These are phyloP conservation scores for Dioscorea dumetorum DNA, from an alignment of 106 monocot species.

Conservation along the genomic window DNA sequence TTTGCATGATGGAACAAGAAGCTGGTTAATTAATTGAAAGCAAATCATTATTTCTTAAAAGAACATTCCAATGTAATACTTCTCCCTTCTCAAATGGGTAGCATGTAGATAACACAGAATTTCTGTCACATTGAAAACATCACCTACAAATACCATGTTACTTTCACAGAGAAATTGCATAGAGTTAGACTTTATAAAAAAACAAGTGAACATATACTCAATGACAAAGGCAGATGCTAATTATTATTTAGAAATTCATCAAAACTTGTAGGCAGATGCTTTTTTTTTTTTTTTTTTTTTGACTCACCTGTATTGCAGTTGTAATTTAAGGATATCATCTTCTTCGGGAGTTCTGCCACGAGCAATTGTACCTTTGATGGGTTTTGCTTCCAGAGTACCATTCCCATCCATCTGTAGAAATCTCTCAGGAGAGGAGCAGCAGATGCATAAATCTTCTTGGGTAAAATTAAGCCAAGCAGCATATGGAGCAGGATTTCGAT, in stretches of 20 bases:
- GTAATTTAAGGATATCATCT: slow-evolving; percentile 58
- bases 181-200: no score
- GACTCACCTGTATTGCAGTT: slow-evolving; percentile 71
- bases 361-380: slow-evolving; percentile 93
- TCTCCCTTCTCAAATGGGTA: no score
- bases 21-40: no score
- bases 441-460: slow-evolving; percentile 60
- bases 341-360: slow-evolving; percentile 76
- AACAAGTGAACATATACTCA: no score
- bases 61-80: no score
- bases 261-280: background rate
- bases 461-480: slow-evolving; percentile 92
- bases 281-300: background rate
- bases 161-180: no score
- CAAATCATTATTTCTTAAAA: no score
- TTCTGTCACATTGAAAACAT: no score
- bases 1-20: no score
- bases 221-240: background rate
- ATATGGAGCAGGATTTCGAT: slow-evolving; percentile 93
- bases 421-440: slow-evolving; percentile 92
- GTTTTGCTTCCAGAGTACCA: slow-evolving; percentile 82
- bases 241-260: background rate
- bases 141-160: no score
- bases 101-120: no score
- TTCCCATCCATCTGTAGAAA: slow-evolving; percentile 60